phyloP scores from a whole-genome alignment of 148 eudicot species.

The Spergularia bocconei region DNA sequence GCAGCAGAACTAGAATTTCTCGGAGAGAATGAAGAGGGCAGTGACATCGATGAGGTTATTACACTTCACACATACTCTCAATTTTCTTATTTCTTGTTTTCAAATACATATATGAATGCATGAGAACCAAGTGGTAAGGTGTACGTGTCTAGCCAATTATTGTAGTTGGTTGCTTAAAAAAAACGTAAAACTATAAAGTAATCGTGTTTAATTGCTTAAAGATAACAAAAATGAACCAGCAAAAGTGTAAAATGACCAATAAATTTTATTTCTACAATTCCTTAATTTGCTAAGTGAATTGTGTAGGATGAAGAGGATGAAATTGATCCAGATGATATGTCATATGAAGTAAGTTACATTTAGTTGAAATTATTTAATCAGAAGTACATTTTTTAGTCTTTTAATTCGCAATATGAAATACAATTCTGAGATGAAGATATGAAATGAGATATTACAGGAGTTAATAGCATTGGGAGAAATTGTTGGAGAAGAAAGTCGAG shows the following conservation, averaged over 20 bases:
- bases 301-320: constrained; percentile 54
- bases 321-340: constrained; percentile 62
- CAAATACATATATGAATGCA: no score
- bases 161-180: background rate
- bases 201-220: no score
- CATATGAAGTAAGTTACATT: constrained; percentile 49
- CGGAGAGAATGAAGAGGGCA: constrained; percentile 33
- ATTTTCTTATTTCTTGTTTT: background rate
- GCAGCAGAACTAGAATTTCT: constrained; percentile 33
- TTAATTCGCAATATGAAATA: background rate
- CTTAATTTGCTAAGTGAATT: background rate
- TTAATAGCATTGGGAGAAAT: constrained; percentile 54
- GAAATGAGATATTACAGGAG: constrained; percentile 32
- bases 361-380: background rate
- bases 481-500: constrained; percentile 61
- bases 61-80: background rate
- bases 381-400: background rate
- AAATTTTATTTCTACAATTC: no score
- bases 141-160: no score
- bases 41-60: constrained; percentile 25
- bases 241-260: no score
- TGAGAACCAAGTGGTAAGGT: no score
- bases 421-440: background rate
- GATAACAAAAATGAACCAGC: no score
- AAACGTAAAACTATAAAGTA: no score